Evolutionary conservation across 139 green algal species (phyloP), one percentile per base, ranked within the genome.

Genomic region (Edaphochlamys debaryana): DNA sequence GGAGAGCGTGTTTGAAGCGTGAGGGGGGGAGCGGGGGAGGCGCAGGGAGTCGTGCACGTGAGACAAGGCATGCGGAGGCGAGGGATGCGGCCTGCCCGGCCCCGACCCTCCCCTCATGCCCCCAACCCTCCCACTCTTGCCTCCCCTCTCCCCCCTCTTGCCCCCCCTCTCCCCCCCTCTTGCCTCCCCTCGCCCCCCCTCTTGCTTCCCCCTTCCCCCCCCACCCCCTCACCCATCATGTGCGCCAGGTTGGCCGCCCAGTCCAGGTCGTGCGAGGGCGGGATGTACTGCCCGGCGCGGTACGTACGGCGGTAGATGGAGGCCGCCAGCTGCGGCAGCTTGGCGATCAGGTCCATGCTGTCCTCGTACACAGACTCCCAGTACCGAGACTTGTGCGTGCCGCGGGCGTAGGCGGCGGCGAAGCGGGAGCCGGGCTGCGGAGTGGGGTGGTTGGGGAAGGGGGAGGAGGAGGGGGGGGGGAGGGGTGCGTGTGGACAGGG

Each of bases 211-310:
- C 15, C 6, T 1, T 30, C 34, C 66, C 6, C 66, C 13, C 23
- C 66, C 9, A 8, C 7, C 45, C 64, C 58, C 86, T 63, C 60
- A 93, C 96, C 97, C 95, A 99, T 98, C 96, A 98, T 98, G 90
- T 98, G 94, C 0, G 95, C 81, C 71, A 98, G 95, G 91, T 98
- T 98, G 67, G 92, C 97, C 9, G 93, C 95, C 94, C 97, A 99
- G 92, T 99, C 97, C 11, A 98, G 90, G 4, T 75, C 89, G 34
- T 88, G 68, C 76, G 98, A 86, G 3, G 93, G 48, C 5, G 78
- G 30, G 67, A 98, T 95, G 75, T 89, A 88, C 13, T 87, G 74
- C 3, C 58, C 67, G 84, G 67, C 38, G 89, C 80, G 64, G 83
- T 87, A 91, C 27, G 72, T 86, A 30, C 64, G 45, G 40, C 84